Conservation (phyloP, 2,329 filamentous ascomycete species). For the Eutypa lata region DNA sequence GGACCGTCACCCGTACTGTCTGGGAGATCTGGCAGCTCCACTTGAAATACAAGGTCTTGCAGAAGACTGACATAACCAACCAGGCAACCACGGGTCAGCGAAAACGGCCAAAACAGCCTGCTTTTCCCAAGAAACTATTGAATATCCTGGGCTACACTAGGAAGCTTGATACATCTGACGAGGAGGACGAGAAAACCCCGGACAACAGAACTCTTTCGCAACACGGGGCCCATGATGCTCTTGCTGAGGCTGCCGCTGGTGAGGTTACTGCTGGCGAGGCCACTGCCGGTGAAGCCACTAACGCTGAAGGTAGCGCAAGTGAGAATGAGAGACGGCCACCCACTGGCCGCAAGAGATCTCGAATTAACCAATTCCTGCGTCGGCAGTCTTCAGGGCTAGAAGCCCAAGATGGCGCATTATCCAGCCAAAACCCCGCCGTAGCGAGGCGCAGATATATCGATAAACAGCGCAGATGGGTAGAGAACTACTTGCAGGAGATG, state of each 20-base stretch:
- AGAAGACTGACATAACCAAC: constrained; percentile 79
- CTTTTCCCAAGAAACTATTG: constrained; percentile 85
- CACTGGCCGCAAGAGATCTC: constrained; percentile 45
- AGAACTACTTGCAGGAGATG: constrained; percentile 89
- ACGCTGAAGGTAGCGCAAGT: constrained; percentile 64
- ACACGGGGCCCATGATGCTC: constrained; percentile 29
- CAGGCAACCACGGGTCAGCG: constrained; percentile 65
- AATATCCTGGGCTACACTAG: constrained; percentile 83
- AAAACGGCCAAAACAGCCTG: constrained; percentile 74
- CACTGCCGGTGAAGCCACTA: constrained; percentile 43
- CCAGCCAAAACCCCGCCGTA: constrained; percentile 49
- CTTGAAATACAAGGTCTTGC: constrained; percentile 85
- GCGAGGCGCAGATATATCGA: constrained; percentile 68
- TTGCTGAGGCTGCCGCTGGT: constrained; percentile 39
- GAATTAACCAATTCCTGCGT: constrained; percentile 50
- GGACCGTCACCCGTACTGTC: constrained; percentile 84
- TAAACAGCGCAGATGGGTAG: constrained; percentile 78
- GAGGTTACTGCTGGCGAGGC: constrained; percentile 34
- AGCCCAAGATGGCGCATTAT: constrained; percentile 39
- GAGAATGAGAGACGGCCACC: constrained; percentile 57
- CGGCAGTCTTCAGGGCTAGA: constrained; percentile 52
- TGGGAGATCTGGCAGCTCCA: constrained; percentile 91
- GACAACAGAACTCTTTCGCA: constrained; percentile 36
- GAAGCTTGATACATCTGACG: constrained; percentile 74
- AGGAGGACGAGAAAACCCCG: constrained; percentile 54